phyloP scores from a whole-genome alignment of 148 eudicot species.

The Cornus kousa region DNA sequence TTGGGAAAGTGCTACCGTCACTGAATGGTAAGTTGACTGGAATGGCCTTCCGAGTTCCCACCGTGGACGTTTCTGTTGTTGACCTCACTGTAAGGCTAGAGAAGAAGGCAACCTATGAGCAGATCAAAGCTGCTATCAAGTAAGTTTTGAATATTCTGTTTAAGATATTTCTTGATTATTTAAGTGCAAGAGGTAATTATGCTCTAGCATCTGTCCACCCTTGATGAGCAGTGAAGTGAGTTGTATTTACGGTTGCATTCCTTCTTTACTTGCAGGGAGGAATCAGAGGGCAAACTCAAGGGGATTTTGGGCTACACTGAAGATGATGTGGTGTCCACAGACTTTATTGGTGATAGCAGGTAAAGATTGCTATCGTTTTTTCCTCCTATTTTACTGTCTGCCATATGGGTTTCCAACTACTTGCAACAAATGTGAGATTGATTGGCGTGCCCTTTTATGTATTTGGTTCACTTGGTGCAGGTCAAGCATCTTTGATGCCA shows the following conservation, averaged over 20 bases:
- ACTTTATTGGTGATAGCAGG: slow-evolving; percentile 65
- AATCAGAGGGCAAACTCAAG: slow-evolving; percentile 58
- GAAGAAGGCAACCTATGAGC: slow-evolving; percentile 54
- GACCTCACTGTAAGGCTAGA: slow-evolving; percentile 72
- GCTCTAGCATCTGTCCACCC: no score
- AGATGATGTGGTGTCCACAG: slow-evolving; percentile 72
- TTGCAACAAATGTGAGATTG: not conserved
- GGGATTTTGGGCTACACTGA: slow-evolving; percentile 71
- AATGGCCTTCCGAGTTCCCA: slow-evolving; percentile 75
- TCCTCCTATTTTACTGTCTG: not conserved
- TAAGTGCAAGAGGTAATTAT: no score
- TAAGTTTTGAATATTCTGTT: slow-evolving; percentile 14
- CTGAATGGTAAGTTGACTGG: slow-evolving; percentile 75
- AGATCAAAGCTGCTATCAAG: slow-evolving; percentile 70
- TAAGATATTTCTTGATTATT: not conserved
- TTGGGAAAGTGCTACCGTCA: slow-evolving; percentile 67
- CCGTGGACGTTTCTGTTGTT: slow-evolving; percentile 72
- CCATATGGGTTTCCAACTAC: not conserved
- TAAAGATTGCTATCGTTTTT: not conserved
- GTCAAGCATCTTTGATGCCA: slow-evolving; percentile 83
- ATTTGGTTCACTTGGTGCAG: slow-evolving; percentile 19
- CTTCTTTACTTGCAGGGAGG: slow-evolving; percentile 43
- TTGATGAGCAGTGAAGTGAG: no score
- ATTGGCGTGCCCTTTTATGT: no score
- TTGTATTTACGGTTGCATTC: not conserved